phyloP scores from a whole-genome alignment of 352 stramenopile species.

The Elongisporangium undulatum region DNA sequence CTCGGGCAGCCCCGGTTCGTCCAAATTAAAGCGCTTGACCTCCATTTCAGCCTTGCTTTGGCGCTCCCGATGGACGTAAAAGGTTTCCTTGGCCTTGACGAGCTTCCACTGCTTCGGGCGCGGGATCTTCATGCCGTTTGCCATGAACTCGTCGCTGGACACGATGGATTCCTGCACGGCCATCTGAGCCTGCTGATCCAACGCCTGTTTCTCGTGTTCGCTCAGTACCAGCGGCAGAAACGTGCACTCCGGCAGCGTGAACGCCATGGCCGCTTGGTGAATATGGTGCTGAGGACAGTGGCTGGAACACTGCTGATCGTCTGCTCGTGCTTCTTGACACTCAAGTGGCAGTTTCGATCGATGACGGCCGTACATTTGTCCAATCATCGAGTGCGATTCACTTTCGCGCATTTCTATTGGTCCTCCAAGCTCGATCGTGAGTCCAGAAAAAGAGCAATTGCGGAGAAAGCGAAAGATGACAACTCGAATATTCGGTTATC shows the following conservation, averaged over 20 bases:
- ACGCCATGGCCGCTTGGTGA: constrained; percentile 33
- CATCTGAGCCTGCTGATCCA: constrained; percentile 29
- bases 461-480: too few relatives aligned
- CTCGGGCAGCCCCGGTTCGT: not conserved
- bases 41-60: constrained; percentile 4
- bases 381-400: too few relatives aligned
- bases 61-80: constrained; percentile 27
- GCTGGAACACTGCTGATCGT: too few relatives aligned
- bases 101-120: constrained; percentile 25
- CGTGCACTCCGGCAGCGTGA: constrained; percentile 29
- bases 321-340: too few relatives aligned
- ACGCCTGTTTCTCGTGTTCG: constrained; percentile 15
- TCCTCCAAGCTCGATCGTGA: too few relatives aligned
- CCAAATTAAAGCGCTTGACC: not conserved
- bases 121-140: constrained; percentile 15
- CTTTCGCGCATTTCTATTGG: too few relatives aligned
- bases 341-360: too few relatives aligned
- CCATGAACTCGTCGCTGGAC: constrained; percentile 30
- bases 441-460: too few relatives aligned
- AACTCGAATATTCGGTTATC: too few relatives aligned
- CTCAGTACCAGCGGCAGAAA: constrained; percentile 23
- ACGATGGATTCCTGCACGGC: constrained; percentile 38
- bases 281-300: too few relatives aligned
- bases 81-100: constrained; percentile 31
- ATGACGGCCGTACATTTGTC: too few relatives aligned